Base-by-base conservation (phyloP, 1,284 basidiomycete genomes). In the Cutaneotrichosporon sp. region DNA sequence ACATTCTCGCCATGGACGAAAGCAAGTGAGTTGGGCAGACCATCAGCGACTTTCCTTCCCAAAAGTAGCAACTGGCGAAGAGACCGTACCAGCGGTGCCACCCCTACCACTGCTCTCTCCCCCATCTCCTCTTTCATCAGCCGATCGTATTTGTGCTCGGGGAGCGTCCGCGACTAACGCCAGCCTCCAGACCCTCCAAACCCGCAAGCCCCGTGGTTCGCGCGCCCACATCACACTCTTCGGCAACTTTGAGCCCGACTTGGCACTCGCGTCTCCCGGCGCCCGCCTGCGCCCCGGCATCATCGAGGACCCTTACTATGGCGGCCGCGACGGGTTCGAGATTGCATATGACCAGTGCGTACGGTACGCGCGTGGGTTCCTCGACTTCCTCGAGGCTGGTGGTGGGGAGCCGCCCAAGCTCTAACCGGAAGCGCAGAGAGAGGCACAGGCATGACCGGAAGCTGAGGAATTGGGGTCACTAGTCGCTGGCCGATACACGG, bases 1-100 rank as follows among this genome's bases (percentile, higher is more conserved):
- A 81, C 68, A 83, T 84, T 59, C 73, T 84, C 34, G 83, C 82
- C 3, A 83, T 83, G 82, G 82, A 80, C 64, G 62, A 72, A 32
- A 63, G 68, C 40, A 77, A 78, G 78, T 80, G 55, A 58, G 78
- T 66, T 9, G 30, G 10, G 49, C 49, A 8, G 34, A 36, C 11
- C 8, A 5, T 13, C 11, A 36, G 34, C 5, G 11, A 36, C 34
- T 13, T 36, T 5, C 34, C 34, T 9, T 36, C 34, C 34, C 34
- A 36, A 26, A 26, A 26, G 26, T 26, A 26, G 26, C 3, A 26
- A 26, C 26, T 26, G 26, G 26, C 26, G 3, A 26, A 26, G 26
- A 26, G 26, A 40, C 13, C 36, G 36, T 36, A 16, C 38, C 38
- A 14, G 38, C 38, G 13, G 6, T 3, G 16, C 38, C 13, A 5